These are phyloP conservation scores for Cajanus cajan DNA, from an alignment of 306 rosid genomes.

Conservation along the genomic window DNA sequence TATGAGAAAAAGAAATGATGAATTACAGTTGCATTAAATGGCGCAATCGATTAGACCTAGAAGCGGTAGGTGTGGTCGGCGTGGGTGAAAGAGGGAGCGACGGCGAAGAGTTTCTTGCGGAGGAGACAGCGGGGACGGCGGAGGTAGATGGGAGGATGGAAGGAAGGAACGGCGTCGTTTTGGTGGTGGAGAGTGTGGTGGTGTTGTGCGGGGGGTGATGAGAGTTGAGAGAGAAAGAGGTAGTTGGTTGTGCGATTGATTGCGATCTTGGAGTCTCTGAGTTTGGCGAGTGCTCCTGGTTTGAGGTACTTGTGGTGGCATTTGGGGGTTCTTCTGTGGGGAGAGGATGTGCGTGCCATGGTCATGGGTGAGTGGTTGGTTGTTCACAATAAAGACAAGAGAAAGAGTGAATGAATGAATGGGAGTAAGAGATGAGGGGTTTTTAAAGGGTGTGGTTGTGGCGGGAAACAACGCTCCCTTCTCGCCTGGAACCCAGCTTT, in stretches of 20 bases:
- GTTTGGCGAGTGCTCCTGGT: constrained; percentile 28
- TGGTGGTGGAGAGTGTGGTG: neutral
- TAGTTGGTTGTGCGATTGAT: neutral
- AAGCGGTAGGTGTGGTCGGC: neutral
- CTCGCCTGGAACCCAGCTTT: neutral
- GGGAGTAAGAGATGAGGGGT: neutral
- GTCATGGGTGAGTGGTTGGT: neutral
- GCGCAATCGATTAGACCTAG: neutral
- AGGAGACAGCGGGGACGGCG: constrained; percentile 30
- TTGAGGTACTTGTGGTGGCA: constrained; percentile 11
- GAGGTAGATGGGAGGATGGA: neutral
- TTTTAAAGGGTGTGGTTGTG: neutral
- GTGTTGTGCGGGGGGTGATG: neutral
- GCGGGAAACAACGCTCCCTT: neutral
- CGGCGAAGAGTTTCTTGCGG: constrained; percentile 36
- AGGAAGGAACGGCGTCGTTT: constrained; percentile 32
- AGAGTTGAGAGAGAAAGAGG: neutral
- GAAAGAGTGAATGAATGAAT: neutral
- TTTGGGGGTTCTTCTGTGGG: neutral
- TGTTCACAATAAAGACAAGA: too few species aligned
- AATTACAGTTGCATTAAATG: neutral
- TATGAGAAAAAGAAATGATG: neutral
- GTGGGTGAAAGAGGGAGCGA: constrained; percentile 30
- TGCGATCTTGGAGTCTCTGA: constrained; percentile 17
- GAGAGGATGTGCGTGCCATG: neutral